These are phyloP conservation scores for Colletotrichum neosansevieriae DNA, from an alignment of 2,329 filamentous ascomycete genomes.

Conservation along the genomic window DNA sequence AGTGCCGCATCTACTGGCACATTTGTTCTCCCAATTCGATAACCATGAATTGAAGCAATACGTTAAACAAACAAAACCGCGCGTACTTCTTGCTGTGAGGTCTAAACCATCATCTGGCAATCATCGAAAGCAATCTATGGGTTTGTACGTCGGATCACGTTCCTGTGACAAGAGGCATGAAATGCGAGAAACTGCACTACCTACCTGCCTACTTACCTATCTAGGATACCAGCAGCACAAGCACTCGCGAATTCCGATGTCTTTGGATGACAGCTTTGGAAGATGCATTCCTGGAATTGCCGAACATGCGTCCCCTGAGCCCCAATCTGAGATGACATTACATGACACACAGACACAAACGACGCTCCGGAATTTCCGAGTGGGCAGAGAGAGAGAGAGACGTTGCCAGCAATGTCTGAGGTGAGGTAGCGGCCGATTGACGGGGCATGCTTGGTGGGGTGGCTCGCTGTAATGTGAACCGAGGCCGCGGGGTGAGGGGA, in stretches of 20 bases:
- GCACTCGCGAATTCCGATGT: neutral
- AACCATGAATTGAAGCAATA: neutral
- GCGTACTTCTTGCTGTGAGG: too few species aligned
- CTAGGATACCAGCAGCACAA: too few species aligned
- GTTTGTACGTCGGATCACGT: too few species aligned
- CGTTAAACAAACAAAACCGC: too few species aligned
- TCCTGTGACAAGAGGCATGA: too few species aligned
- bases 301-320: neutral
- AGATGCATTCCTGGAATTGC: neutral
- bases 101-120: too few species aligned
- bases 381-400: too few species aligned
- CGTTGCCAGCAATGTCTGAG: neutral
- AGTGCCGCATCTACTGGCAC: neutral
- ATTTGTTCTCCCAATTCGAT: neutral
- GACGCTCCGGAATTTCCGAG: conserved; percentile 3
- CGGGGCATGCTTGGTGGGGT: conserved; percentile 5
- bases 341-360: neutral
- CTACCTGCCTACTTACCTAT: too few species aligned
- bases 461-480: conserved; percentile 48
- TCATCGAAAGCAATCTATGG: too few species aligned
- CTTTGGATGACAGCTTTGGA: neutral
- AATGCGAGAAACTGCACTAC: too few species aligned
- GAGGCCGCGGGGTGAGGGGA: conserved; percentile 42
- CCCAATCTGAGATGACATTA: neutral
- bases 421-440: neutral